phyloP scores from a whole-genome alignment of 1,284 basidiomycete genomes.

The Somion occarium region DNA sequence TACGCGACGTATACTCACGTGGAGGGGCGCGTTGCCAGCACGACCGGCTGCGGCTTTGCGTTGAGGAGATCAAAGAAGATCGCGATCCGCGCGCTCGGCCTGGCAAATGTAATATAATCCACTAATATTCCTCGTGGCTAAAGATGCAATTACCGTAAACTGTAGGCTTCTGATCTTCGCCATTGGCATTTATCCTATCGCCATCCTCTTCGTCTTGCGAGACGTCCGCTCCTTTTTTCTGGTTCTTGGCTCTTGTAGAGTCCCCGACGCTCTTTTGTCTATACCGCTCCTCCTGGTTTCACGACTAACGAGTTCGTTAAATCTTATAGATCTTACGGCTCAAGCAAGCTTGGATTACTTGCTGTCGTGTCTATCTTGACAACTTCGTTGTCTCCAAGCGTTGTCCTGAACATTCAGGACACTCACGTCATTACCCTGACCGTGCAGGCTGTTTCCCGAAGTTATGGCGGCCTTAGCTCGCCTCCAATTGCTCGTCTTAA shows the following conservation, averaged over 20 bases:
- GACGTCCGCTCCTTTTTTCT: background rate
- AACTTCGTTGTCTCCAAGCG: background rate
- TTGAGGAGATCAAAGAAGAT: background rate
- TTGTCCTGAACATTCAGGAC: too few relatives aligned
- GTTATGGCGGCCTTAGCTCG: slow-evolving; percentile 4
- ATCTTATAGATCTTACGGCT: background rate
- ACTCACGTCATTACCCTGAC: too few relatives aligned
- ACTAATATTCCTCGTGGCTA: background rate
- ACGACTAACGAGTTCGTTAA: background rate
- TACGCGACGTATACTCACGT: background rate
- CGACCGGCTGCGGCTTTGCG: background rate
- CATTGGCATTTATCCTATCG: background rate
- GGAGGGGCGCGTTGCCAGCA: slow-evolving; percentile 1
- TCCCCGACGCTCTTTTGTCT: background rate
- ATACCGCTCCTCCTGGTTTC: background rate
- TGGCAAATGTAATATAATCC: background rate
- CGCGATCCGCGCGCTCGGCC: background rate
- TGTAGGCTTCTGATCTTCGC: background rate
- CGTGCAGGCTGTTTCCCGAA: background rate
- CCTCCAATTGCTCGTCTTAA: background rate
- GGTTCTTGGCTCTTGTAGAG: background rate
- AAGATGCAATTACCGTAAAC: background rate
- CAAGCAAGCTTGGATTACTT: background rate
- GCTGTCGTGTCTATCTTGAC: background rate
- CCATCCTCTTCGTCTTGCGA: background rate